Percentiles rank a stretch among this genome's conserved stretches.
Conservation (phyloP, 305 asterid species). For the Fraxinus sp. region DNA sequence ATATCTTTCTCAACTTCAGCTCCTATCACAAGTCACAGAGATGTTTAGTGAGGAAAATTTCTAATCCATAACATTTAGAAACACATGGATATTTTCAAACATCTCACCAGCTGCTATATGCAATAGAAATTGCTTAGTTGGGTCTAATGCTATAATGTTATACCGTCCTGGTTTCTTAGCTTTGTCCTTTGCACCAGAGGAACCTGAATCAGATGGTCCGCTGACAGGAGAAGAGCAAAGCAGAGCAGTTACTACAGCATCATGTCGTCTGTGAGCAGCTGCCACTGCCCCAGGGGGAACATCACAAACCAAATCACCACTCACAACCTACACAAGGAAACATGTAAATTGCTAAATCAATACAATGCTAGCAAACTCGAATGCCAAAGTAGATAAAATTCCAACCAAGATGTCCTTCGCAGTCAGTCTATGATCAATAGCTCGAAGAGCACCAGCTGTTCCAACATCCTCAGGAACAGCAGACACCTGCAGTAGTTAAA, state of each 20-base stretch:
- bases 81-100: conserved; percentile 14
- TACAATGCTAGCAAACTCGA: conserved; percentile 15
- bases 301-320: conserved; percentile 95
- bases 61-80: conserved; percentile 19
- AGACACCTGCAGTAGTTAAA: conserved; percentile 58
- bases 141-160: conserved; percentile 87
- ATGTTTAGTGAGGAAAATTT: conserved; percentile 21
- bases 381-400: conserved; percentile 21
- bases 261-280: conserved; percentile 91
- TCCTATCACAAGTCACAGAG: conserved; percentile 48
- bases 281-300: conserved; percentile 91
- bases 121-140: conserved; percentile 77
- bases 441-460: conserved; percentile 94
- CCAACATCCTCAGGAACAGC: conserved; percentile 96
- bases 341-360: conserved; percentile 26
- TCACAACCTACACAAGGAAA: conserved; percentile 64
- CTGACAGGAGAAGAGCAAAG: conserved; percentile 86
- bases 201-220: conserved; percentile 78
- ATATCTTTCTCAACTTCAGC: conserved; percentile 76
- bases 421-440: conserved; percentile 79
- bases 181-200: conserved; percentile 89
- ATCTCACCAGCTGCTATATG: conserved; percentile 89
- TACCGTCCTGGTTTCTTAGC: conserved; percentile 72
- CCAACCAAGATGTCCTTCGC: conserved; percentile 87
- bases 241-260: conserved; percentile 96